These are phyloP conservation scores for Fomitopsis betulina DNA, from an alignment of 1,284 basidiomycete species.

Conservation along the genomic window DNA sequence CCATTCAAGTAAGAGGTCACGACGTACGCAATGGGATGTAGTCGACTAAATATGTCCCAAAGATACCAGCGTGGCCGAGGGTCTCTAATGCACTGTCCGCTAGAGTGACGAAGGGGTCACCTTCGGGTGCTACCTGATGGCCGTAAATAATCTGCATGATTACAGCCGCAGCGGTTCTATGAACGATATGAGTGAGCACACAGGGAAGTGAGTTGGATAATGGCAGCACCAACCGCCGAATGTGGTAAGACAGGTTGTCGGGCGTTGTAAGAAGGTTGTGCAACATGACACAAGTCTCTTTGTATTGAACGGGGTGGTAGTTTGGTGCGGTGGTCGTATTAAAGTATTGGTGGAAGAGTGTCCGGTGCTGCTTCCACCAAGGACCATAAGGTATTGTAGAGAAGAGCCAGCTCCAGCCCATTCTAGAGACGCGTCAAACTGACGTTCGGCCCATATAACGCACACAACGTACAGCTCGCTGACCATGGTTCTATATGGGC, in stretches of 20 bases:
- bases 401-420: conserved; percentile 47
- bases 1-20: not conserved
- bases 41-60: conserved; percentile 28
- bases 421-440: conserved; percentile 25
- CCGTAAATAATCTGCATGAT: conserved; percentile 25
- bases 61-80: conserved; percentile 18
- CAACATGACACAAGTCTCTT: conserved; percentile 32
- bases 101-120: conserved; percentile 39
- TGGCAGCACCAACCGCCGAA: conserved; percentile 13
- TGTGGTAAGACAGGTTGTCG: conserved; percentile 14
- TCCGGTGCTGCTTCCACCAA: conserved; percentile 39
- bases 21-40: conserved; percentile 22
- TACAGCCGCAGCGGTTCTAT: conserved; percentile 18
- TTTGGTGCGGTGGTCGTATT: conserved; percentile 24
- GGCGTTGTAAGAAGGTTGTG: conserved; percentile 15
- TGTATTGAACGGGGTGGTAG: conserved; percentile 33
- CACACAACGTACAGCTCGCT: conserved; percentile 34
- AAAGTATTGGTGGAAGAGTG: conserved; percentile 42
- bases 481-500: conserved; percentile 38
- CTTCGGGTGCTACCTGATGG: conserved; percentile 26
- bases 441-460: not conserved
- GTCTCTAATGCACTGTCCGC: conserved; percentile 31
- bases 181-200: not conserved
- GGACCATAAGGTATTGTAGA: conserved; percentile 39
- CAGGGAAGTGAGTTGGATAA: not conserved